Percentiles rank a stretch among this genome's conserved stretches.
These are phyloP conservation scores for Candida cerambycidarum DNA, from an alignment of 805 yeast species.

Conservation along the genomic window DNA sequence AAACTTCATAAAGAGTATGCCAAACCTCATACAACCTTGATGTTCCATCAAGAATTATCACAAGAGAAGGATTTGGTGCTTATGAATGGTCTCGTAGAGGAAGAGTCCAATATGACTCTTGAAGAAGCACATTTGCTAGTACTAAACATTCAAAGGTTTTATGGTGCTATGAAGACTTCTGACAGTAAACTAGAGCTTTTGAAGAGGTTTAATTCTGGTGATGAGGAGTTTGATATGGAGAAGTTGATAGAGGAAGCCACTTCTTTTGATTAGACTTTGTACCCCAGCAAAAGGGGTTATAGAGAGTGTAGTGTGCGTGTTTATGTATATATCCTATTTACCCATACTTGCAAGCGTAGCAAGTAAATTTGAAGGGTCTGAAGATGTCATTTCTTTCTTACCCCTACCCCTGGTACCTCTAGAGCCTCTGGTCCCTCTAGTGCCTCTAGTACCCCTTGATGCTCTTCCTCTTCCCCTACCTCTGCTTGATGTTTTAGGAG, in stretches of 20 bases:
- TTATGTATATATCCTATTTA: conserved; percentile 36
- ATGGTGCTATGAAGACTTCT: conserved; percentile 57
- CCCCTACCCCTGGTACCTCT: background rate
- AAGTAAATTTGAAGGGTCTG: conserved; percentile 9
- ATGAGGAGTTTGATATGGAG: conserved; percentile 63
- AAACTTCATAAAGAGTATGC: conserved; percentile 90
- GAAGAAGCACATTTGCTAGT: conserved; percentile 78
- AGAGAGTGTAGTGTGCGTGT: too few species aligned
- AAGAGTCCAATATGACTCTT: conserved; percentile 61
- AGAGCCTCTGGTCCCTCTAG: conserved; percentile 1
- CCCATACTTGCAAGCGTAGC: conserved; percentile 17
- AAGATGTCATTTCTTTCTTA: background rate
- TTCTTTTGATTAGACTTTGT: conserved; percentile 61
- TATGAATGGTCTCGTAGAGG: conserved; percentile 84
- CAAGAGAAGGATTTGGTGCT: conserved; percentile 62
- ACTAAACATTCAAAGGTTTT: conserved; percentile 76
- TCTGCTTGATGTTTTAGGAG: conserved; percentile 1
- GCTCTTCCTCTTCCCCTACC: conserved; percentile 1
- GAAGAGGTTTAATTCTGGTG: conserved; percentile 68
- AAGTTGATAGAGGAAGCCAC: conserved; percentile 70
- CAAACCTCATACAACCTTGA: conserved; percentile 89
- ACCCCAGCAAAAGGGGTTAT: too few species aligned
- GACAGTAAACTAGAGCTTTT: conserved; percentile 57
- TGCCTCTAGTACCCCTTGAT: conserved; percentile 2
- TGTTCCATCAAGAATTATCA: conserved; percentile 78